phyloP scores from a whole-genome alignment of 2,329 filamentous ascomycete genomes.

The Leptographium flavum region DNA sequence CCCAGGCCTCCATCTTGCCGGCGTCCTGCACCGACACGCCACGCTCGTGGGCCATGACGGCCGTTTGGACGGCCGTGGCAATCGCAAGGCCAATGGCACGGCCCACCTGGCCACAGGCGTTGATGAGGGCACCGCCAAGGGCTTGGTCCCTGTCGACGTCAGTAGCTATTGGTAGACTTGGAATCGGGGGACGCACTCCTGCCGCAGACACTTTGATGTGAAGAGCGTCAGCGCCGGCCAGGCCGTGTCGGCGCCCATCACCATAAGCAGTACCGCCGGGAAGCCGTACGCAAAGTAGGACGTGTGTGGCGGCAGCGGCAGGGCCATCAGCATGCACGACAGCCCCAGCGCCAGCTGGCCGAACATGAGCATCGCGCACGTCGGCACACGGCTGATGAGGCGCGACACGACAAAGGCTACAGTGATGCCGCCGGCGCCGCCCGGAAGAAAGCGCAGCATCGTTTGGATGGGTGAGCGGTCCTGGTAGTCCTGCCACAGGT shows the following conservation, averaged over 20 bases:
- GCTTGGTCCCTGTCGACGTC: slow-evolving; percentile 40
- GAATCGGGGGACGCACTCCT: slow-evolving; percentile 7
- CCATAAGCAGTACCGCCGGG: slow-evolving; percentile 48
- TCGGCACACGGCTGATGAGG: slow-evolving; percentile 40
- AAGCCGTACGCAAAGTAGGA: slow-evolving; percentile 54
- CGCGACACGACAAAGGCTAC: slow-evolving; percentile 39
- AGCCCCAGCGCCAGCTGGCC: slow-evolving; percentile 35
- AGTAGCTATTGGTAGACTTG: no score
- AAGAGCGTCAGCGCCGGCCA: slow-evolving; percentile 53
- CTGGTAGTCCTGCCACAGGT: slow-evolving; percentile 55
- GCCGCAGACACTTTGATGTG: slow-evolving; percentile 44
- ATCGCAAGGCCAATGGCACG: slow-evolving; percentile 51
- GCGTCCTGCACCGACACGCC: slow-evolving; percentile 28
- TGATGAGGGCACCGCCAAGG: slow-evolving; percentile 51
- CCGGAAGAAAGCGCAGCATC: slow-evolving; percentile 54
- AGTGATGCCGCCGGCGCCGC: slow-evolving; percentile 40
- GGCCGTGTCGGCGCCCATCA: slow-evolving; percentile 50
- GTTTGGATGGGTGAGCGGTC: slow-evolving; percentile 45
- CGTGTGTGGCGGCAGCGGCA: slow-evolving; percentile 45
- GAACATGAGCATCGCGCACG: slow-evolving; percentile 39
- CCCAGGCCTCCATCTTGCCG: slow-evolving; percentile 27
- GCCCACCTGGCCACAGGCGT: slow-evolving; percentile 49
- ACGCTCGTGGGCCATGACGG: slow-evolving; percentile 36
- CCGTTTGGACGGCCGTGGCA: slow-evolving; percentile 47
- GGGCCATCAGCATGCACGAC: slow-evolving; percentile 36